Percentiles rank a stretch among this genome's conserved stretches.
Conservation (phyloP, 441 rosid species). For the Erodium chrysanthum region DNA sequence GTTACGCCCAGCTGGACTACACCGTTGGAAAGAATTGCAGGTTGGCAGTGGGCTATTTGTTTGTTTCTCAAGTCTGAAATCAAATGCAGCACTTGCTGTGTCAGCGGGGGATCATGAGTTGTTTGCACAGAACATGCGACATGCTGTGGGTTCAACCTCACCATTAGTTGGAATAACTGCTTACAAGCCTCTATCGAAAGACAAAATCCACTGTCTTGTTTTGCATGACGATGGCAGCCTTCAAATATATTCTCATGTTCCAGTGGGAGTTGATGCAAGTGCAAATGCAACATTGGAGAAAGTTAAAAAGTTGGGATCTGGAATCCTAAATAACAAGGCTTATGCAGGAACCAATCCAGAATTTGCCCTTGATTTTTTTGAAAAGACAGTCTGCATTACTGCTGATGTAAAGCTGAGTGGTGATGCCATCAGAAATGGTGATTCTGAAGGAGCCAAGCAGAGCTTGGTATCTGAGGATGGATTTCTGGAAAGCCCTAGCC, state of each 20-base stretch:
- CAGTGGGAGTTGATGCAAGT: constrained; percentile 55
- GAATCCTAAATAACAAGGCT: constrained; percentile 77
- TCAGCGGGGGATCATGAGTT: constrained; percentile 56
- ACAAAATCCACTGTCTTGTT: constrained; percentile 87
- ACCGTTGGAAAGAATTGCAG: constrained; percentile 90
- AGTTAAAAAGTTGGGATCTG: constrained; percentile 82
- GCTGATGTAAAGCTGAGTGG: constrained; percentile 91
- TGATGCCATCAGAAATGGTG: constrained; percentile 91
- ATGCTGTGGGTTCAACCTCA: constrained; percentile 74
- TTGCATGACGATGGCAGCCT: constrained; percentile 99
- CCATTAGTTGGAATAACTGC: constrained; percentile 92
- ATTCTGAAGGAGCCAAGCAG: constrained; percentile 91
- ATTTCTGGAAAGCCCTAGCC: constrained; percentile 81
- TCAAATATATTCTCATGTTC: constrained; percentile 82
- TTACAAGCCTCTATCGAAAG: constrained; percentile 92
- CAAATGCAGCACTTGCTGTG: constrained; percentile 69
- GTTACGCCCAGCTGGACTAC: constrained; percentile 66
- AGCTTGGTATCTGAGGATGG: constrained; percentile 94
- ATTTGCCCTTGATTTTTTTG: constrained; percentile 97
- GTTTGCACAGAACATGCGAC: constrained; percentile 76
- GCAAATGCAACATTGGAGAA: constrained; percentile 71
- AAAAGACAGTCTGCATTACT: constrained; percentile 89
- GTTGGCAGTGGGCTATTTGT: constrained; percentile 73
- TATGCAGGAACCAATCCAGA: constrained; percentile 84
- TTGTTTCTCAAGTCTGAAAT: constrained; percentile 75